A percentile compares a stretch with the other conserved stretches of the same genome.
Evolutionary conservation across 1,284 basidiomycete genomes (phyloP).

Genomic region (Uromyces viciae-fabae): DNA sequence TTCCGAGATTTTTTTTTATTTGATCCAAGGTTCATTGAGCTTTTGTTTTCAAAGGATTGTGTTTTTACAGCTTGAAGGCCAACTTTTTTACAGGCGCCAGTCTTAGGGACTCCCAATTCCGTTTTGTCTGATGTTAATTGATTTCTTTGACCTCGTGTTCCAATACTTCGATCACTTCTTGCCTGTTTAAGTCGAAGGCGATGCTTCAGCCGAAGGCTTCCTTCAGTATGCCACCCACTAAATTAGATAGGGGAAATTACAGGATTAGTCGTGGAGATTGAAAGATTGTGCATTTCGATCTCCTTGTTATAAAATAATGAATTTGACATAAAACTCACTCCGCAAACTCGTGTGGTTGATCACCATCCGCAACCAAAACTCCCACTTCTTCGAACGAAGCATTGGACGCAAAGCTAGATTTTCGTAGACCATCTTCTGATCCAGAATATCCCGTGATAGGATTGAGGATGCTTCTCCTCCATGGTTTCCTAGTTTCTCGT

Average conservation of each 20-base stretch:
- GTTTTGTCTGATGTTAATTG: no score
- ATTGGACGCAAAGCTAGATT: not conserved
- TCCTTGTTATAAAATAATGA: not conserved
- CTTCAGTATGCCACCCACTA: not conserved
- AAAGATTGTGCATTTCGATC: no score
- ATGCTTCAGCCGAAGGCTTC: slow-evolving; percentile 19
- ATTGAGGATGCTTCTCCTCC: slow-evolving; percentile 11
- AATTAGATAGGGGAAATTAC: no score
- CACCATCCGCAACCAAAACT: slow-evolving; percentile 14
- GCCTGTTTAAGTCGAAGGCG: slow-evolving; percentile 10
- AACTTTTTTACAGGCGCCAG: no score
- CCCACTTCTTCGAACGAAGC: slow-evolving; percentile 2
- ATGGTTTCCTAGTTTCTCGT: slow-evolving; percentile 1
- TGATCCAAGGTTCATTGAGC: no score
- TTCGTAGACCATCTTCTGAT: not conserved
- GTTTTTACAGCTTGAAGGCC: no score
- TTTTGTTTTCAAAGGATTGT: no score
- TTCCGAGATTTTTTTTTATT: not conserved
- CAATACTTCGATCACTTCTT: not conserved
- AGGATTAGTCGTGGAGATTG: not conserved
- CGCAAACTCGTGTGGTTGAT: slow-evolving; percentile 1
- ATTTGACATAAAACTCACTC: not conserved
- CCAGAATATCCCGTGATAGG: not conserved
- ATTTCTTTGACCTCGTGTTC: no score
- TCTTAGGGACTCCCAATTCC: no score